Evolutionary conservation across 192 early-diverging fungal genomes (phyloP).

Genomic region (Piromyces sp.): DNA sequence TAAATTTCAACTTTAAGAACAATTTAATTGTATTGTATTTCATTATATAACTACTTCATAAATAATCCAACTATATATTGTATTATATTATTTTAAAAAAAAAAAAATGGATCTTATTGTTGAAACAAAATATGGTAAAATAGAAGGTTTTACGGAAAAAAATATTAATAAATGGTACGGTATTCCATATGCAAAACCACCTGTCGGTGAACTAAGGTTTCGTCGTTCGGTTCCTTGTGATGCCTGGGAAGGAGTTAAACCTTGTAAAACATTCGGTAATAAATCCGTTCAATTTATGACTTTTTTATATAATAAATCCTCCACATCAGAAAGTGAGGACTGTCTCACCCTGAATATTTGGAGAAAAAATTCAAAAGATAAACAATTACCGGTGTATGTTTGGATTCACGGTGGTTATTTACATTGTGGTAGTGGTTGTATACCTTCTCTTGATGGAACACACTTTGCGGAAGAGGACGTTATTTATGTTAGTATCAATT

Average conservation of each 20-base stretch:
- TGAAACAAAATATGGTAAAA: background rate
- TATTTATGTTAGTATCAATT: constrained; percentile 15
- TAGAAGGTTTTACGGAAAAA: background rate
- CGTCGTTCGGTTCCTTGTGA: background rate
- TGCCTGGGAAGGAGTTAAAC: background rate
- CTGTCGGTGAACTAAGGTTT: background rate
- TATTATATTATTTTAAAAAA: too few relatives aligned
- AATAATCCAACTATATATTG: too few relatives aligned
- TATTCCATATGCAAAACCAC: background rate
- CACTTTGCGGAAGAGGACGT: background rate
- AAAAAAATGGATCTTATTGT: background rate
- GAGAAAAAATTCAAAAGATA: background rate
- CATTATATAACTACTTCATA: too few relatives aligned
- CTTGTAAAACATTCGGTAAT: background rate
- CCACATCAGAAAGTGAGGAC: constrained; percentile 8
- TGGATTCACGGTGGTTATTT: background rate
- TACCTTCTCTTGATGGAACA: background rate
- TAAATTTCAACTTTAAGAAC: too few relatives aligned
- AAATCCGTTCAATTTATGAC: background rate
- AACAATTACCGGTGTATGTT: background rate
- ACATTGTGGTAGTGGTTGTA: background rate
- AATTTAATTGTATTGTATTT: too few relatives aligned
- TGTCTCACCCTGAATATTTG: constrained; percentile 20
- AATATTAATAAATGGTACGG: background rate
- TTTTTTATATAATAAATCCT: background rate